Evolutionary conservation across 805 yeast species (phyloP), one percentile per base, ranked within the genome.

Genomic region (Yarrowia keelungensis): DNA sequence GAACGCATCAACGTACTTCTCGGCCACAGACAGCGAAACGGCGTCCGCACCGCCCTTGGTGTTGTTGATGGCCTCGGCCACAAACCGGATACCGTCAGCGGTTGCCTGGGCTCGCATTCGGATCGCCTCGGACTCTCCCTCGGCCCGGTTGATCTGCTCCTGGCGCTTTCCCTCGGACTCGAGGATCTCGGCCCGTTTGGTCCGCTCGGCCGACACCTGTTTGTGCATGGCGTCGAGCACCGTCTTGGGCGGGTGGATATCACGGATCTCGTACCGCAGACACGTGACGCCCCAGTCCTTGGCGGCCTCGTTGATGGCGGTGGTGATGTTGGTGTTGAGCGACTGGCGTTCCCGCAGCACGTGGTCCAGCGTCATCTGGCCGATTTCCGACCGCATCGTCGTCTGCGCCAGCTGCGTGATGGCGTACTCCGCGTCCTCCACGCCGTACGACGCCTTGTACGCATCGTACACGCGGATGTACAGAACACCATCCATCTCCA

Each of bases 141-240:
- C 96, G 69, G 95, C 92, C 70, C 88, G 87, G 76, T 91, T 91
- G 76, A 91, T 91, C 61, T 86, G 89, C 43, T 91, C 82, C 75
- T 89, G 92, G 76, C 92, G 85, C 67, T 85, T 86, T 78, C 97
- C 97, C 79, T 91, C 97, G 54, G 92, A 87, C 75, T 91, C 97
- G 75, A 91, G 83, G 72, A 91, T 91, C 77, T 91, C 94, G 2
- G 97, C 97, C 70, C 97, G 82, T 77, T 91, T 91, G 65, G 92
- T 87, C 73, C 97, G 82, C 78, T 91, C 97, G 54, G 96, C 95
- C 70, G 89, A 85, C 32, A 91, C 97, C 78, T 90, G 97, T 76
- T 94, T 85, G 78, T 91, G 97, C 97, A 91, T 91, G 36, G 97
- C 95, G 74, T 89, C 93, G 73, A 91, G 84, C 11, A 91, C 97